Evolutionary conservation across 129 eudicot genomes (phyloP), one percentile per base, ranked within the genome.

Genomic region (Flaveria sonorensis): DNA sequence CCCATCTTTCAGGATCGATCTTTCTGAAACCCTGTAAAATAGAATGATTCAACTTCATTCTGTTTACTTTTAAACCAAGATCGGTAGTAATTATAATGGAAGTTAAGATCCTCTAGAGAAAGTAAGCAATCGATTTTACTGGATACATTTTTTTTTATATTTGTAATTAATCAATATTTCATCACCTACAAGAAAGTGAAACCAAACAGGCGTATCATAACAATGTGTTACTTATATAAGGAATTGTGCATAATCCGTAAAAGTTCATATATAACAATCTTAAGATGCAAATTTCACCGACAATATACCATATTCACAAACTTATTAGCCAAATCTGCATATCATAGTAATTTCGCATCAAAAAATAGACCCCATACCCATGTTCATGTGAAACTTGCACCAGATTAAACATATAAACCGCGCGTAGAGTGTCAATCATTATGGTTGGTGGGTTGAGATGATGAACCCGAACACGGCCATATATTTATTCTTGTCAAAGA

Each of bases 1-100:
- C 98, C 98, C 98, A 93, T 86, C 82, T 88, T 75, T 93, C 98
- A 18, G 98, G 96, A 79, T 93, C 98, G 28, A 90, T 90, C 83
- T 93, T 93, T 60, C 92, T 85, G 59, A 93, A 93, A 73, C 98
- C 98, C 98, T 93, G 82, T 32, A 30, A 81, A 73, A 59, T 23
- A 77, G 16, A 32, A 21, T 28, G 0, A 56, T 39, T 61, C 42
- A 57, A 10, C 19, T 1, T 43, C 42, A 43, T 72, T 12, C 7
- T 36, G 40, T 36, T 4, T 50, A 50, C 55, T 45, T 45, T 45
- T 11, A 36, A 8, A 45, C 50, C 50, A 45, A 45, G 12, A 47
- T 57, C 11, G 32, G 48, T 53, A 55, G 52, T 20, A 72, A 2
- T 39, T 73, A 59, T 53, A 55, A 52, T 36, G 0, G 19, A 12